Evolutionary conservation across 371 early-diverging fungal species (phyloP).

Genomic region (Smittium culicis): DNA sequence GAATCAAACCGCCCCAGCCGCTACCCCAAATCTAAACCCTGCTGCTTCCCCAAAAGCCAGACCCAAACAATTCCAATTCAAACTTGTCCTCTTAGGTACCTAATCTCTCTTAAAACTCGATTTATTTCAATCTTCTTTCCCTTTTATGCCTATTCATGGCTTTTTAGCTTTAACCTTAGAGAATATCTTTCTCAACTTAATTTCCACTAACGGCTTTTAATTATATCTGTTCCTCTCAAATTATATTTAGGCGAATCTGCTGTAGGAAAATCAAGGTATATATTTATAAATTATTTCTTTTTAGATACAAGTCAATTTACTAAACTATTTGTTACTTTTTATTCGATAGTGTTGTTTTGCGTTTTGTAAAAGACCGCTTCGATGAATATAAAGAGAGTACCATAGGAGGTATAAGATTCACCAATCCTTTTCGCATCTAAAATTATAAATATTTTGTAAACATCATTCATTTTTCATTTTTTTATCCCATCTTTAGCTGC

Average conservation of each 20-base stretch:
- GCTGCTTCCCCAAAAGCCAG: slow-evolving; percentile 9
- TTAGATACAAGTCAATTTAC: neutral
- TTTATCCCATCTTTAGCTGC: slow-evolving; percentile 40
- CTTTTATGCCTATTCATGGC: neutral
- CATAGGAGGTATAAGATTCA: slow-evolving; percentile 58
- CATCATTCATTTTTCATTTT: too few relatives aligned
- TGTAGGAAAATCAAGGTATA: slow-evolving; percentile 81
- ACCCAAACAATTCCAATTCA: slow-evolving; percentile 52
- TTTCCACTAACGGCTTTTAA: too few relatives aligned
- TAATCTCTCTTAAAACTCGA: neutral
- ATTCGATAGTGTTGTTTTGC: slow-evolving; percentile 61
- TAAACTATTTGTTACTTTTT: slow-evolving; percentile 15
- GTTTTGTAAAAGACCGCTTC: slow-evolving; percentile 94
- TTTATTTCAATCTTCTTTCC: neutral
- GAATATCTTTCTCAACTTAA: too few relatives aligned
- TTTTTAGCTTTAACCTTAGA: too few relatives aligned
- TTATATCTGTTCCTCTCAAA: neutral
- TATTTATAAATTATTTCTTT: too few relatives aligned
- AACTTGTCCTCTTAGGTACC: slow-evolving; percentile 66
- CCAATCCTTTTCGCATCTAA: neutral
- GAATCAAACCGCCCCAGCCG: too few relatives aligned
- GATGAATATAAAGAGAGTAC: slow-evolving; percentile 97
- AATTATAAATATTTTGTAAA: too few relatives aligned
- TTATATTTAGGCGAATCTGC: slow-evolving; percentile 60
- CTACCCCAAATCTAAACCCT: too few relatives aligned